phyloP scores from a whole-genome alignment of 2,329 filamentous ascomycete genomes.

The Zymoseptoria ardabiliae region DNA sequence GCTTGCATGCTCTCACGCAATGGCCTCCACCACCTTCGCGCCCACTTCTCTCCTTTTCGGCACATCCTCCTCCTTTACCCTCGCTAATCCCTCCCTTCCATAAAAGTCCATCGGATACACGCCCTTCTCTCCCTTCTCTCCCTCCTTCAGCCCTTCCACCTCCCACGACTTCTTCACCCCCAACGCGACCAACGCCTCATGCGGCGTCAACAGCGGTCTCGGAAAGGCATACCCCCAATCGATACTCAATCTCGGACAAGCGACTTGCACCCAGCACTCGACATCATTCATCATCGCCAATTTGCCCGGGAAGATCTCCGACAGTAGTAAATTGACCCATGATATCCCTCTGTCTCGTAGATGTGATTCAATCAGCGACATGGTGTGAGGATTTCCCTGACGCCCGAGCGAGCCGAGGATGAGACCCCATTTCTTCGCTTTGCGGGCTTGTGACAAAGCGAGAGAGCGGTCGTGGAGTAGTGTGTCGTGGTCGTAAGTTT shows the following conservation, averaged over 20 bases:
- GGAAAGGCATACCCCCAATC: constrained; percentile 98
- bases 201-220: constrained; percentile 79
- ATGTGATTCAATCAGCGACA: constrained; percentile 75
- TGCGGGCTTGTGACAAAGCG: constrained; percentile 68
- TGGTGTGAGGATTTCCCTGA: constrained; percentile 91
- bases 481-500: constrained; percentile 85
- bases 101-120: constrained; percentile 97
- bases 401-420: constrained; percentile 88
- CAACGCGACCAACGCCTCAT: constrained; percentile 88
- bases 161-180: constrained; percentile 67
- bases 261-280: constrained; percentile 97
- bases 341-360: constrained; percentile 66
- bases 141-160: constrained; percentile 12
- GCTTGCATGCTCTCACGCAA: background rate
- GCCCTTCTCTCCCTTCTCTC: constrained; percentile 15
- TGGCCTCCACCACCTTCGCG: background rate
- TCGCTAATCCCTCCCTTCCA: constrained; percentile 79
- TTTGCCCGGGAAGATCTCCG: constrained; percentile 95
- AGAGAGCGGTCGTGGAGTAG: constrained; percentile 74
- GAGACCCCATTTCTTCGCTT: constrained; percentile 83
- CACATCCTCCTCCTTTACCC: constrained; percentile 51
- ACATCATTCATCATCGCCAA: constrained; percentile 86
- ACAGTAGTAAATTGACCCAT: constrained; percentile 77
- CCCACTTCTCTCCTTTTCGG: background rate
- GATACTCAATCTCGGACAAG: constrained; percentile 92